Evolutionary conservation across 2,329 filamentous ascomycete genomes (phyloP).

Genomic region (Venturia effusa): DNA sequence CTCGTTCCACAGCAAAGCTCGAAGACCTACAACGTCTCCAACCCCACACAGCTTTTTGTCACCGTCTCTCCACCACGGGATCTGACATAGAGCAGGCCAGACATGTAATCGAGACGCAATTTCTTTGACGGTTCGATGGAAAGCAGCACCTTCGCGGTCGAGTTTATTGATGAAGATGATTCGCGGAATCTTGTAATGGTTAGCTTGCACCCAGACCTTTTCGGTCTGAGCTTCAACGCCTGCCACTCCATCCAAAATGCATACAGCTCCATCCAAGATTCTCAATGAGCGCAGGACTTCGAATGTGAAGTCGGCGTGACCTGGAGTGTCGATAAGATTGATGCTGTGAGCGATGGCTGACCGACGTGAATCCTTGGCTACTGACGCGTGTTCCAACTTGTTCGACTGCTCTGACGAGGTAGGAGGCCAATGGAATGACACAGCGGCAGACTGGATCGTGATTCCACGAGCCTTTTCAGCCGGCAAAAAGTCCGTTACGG

Average conservation of each 20-base stretch:
- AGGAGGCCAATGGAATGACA: constrained; percentile 88
- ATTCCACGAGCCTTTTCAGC: constrained; percentile 87
- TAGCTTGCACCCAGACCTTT: constrained; percentile 87
- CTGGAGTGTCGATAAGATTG: constrained; percentile 91
- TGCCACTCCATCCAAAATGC: constrained; percentile 83
- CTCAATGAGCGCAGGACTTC: constrained; percentile 86
- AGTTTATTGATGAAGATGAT: constrained; percentile 78
- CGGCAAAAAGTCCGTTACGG: constrained; percentile 92
- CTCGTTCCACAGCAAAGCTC: constrained; percentile 62
- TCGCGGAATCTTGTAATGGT: constrained; percentile 72
- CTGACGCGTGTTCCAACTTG: constrained; percentile 15
- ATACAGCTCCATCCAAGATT: constrained; percentile 82
- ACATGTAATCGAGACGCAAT: constrained; percentile 68
- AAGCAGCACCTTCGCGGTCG: constrained; percentile 70
- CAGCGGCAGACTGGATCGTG: constrained; percentile 94
- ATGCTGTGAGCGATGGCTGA: constrained; percentile 55
- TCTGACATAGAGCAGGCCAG: constrained; percentile 86
- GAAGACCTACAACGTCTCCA: constrained; percentile 68
- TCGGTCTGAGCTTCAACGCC: constrained; percentile 96
- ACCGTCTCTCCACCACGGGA: constrained; percentile 77
- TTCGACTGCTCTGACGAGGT: constrained; percentile 24
- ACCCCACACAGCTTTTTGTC: constrained; percentile 72
- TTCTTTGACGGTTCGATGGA: constrained; percentile 76
- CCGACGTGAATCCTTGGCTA: constrained; percentile 24
- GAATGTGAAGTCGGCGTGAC: constrained; percentile 95